Evolutionary conservation across 2,329 filamentous ascomycete species (phyloP).

Genomic region (Daldinia eschscholtzii): DNA sequence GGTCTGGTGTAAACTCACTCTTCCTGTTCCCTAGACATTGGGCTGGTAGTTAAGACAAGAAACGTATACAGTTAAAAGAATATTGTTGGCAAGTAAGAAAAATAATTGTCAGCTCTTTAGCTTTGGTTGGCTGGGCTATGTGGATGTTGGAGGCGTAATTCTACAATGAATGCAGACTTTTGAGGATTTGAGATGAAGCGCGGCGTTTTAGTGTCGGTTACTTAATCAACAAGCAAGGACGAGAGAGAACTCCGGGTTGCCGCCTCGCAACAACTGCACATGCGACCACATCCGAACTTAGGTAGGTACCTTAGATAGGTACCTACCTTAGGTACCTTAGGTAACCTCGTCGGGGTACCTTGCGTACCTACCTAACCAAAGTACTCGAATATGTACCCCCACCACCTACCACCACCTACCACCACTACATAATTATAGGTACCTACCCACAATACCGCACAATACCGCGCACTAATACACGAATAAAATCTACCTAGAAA

Average conservation of each 20-base stretch:
- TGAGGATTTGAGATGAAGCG: constrained; percentile 48
- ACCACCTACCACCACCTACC: not conserved
- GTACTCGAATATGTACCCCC: not conserved
- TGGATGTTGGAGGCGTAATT: constrained; percentile 35
- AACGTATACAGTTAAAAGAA: constrained; percentile 20
- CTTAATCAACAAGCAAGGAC: constrained; percentile 38
- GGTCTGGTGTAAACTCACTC: constrained; percentile 25
- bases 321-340: not conserved
- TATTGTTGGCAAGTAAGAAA: constrained; percentile 10
- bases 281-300: constrained; percentile 27
- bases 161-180: constrained; percentile 51
- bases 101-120: not conserved
- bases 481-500: constrained; percentile 32
- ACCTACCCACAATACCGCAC: not conserved
- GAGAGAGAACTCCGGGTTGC: constrained; percentile 25
- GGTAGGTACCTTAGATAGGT: not conserved
- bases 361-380: not conserved
- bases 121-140: constrained; percentile 21
- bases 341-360: constrained; percentile 1
- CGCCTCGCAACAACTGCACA: constrained; percentile 32
- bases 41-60: constrained; percentile 30
- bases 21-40: constrained; percentile 33
- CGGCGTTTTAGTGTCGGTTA: constrained; percentile 50
- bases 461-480: not conserved
- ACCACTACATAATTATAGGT: not conserved